Base-by-base conservation (phyloP, 805 yeast species). In the Ascoidea rubescens region DNA sequence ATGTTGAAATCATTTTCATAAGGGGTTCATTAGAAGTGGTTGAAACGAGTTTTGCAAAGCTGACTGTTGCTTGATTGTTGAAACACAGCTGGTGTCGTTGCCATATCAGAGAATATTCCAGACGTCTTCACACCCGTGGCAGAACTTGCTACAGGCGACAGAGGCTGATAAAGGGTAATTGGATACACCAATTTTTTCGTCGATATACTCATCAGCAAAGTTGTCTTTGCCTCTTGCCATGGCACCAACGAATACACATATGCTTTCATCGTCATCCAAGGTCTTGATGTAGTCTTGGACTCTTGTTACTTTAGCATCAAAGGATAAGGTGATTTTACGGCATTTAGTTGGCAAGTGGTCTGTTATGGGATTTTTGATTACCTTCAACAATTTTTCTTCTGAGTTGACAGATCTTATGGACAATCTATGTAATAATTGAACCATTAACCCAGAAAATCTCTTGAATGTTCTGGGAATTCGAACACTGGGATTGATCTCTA, bases 191-290 rank as follows among this genome's bases (percentile, higher is more conserved):
- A 93, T 84, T 64, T 91, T 93, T 68, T 93, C 98, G 66, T 93
- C 98, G 47, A 91, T 96, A 63, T 68, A 91, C 67, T 90, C 98
- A 67, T 93, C 99, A 30, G 99, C 99, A 68, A 93, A 93, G 60
- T 82, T 89, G 69, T 93, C 99, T 65, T 84, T 85, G 63, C 99
- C 99, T 67, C 97, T 82, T 21, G 99, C 99, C 96, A 93, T 93
- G 48, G 99, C 96, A 64, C 99, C 99, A 48, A 93, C 97, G 68
- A 93, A 93, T 31, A 93, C 97, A 75, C 99, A 93, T 60, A 93
- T 82, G 64, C 96, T 86, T 71, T 93, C 96, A 63, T 87, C 95
- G 2, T 80, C 82, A 60, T 81, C 96, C 60, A 93, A 71, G 54
- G 83, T 83, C 46, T 61, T 58, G 45, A 90, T 90, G 65, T 87